These are phyloP conservation scores for Phytopythium cucurbitacearum DNA, from an alignment of 352 stramenopile genomes.

Conservation along the genomic window DNA sequence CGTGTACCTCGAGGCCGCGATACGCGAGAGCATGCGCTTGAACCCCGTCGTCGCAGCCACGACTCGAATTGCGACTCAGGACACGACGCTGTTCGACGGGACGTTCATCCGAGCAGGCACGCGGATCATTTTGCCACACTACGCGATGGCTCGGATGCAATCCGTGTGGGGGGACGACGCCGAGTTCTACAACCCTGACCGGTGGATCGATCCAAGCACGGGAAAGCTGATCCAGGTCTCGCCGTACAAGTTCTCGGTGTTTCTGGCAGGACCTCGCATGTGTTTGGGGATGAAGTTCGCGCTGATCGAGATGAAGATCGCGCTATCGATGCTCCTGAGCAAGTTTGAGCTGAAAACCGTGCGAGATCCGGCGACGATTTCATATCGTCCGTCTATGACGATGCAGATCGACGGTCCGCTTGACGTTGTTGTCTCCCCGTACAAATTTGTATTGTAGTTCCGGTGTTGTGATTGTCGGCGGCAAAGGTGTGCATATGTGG, in stretches of 20 bases:
- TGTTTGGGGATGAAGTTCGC: constrained; percentile 69
- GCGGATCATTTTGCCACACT: constrained; percentile 56
- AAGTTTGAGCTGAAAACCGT: constrained; percentile 42
- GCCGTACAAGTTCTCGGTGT: constrained; percentile 61
- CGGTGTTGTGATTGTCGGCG: too few relatives aligned
- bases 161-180: constrained; percentile 64
- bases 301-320: constrained; percentile 60
- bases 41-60: constrained; percentile 61
- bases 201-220: constrained; percentile 46
- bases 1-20: constrained; percentile 41
- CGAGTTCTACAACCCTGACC: constrained; percentile 56
- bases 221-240: constrained; percentile 41
- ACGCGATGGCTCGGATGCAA: constrained; percentile 47
- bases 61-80: constrained; percentile 36
- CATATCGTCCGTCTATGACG: constrained; percentile 40
- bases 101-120: constrained; percentile 54
- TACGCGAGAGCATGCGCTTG: constrained; percentile 52
- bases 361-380: constrained; percentile 33
- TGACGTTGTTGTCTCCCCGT: constrained; percentile 12
- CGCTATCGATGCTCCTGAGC: constrained; percentile 44
- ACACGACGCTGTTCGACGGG: constrained; percentile 62
- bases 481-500: too few relatives aligned
- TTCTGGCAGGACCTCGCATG: constrained; percentile 57
- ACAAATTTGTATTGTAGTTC: background rate
- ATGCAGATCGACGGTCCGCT: constrained; percentile 36